phyloP scores from a whole-genome alignment of 2,329 filamentous ascomycete genomes.

The Zymoseptoria tritici region DNA sequence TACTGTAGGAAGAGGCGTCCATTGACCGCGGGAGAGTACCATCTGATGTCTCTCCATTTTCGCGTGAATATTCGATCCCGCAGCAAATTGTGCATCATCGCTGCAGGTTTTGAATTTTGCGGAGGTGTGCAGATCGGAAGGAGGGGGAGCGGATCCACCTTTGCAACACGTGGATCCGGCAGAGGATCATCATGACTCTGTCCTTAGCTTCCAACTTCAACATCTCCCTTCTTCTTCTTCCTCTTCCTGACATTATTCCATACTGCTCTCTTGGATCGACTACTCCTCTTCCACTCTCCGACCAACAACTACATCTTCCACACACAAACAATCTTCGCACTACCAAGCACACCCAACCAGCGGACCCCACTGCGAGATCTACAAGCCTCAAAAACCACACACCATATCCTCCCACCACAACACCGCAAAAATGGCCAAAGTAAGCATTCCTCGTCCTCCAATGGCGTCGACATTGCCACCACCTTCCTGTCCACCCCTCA shows the following conservation, averaged over 20 bases:
- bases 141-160: background rate
- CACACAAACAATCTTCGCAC: too few relatives aligned
- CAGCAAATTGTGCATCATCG: too few relatives aligned
- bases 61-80: too few relatives aligned
- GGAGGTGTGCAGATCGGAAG: too few relatives aligned
- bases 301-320: too few relatives aligned
- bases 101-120: too few relatives aligned
- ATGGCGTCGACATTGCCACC: background rate
- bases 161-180: background rate
- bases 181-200: background rate
- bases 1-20: too few relatives aligned
- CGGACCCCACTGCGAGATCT: background rate
- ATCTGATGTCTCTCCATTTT: too few relatives aligned
- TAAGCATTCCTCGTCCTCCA: constrained; percentile 9
- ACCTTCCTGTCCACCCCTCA: constrained; percentile 4
- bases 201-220: background rate
- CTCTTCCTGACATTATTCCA: too few relatives aligned
- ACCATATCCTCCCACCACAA: background rate
- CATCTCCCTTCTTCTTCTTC: background rate
- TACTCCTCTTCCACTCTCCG: background rate
- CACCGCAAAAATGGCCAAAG: constrained; percentile 23
- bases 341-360: background rate
- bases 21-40: too few relatives aligned
- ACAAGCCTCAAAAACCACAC: background rate
- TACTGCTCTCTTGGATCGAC: too few relatives aligned